Base-by-base conservation (phyloP, 306 rosid genomes). In the Inga oerstediana region DNA sequence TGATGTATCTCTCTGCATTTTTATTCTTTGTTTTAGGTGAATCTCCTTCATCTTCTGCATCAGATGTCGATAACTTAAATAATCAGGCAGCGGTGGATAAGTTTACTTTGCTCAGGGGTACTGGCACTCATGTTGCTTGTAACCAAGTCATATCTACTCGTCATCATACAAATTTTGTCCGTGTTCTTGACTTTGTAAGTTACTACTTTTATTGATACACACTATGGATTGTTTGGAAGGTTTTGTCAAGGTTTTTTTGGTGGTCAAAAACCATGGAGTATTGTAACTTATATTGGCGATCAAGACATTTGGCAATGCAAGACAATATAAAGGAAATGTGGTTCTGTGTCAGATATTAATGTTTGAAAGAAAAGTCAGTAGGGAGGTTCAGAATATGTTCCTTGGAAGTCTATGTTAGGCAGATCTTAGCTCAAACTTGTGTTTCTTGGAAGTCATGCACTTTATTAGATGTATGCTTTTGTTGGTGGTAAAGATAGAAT, bases 11-110 rank as follows among this genome's bases (percentile, higher is more conserved):
- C 39, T 6, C 59, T 77, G n/a, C 37, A 56, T 80, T 67, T 79
- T 77, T 19, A 71, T 62, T 80, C 22, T 72, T 45, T 41, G 70
- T 67, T 78, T 77, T 86, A 93, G 97, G 93, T 81, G 96, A 90
- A 77, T 91, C 91, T 75, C 97, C 95, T 79, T 93, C 94, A 62
- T 90, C 94, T 84, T 93, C 97, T 74, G 96, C 94, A 52, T 93
- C 96, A 66, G 97, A 93, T 86, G 81, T 91, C 19, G 97, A 90
- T 82, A 90, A 90, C 90, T 85, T 93, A 20, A 87, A 90, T 88
- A 89, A 85, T 84, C 97, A 88, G 65, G 86, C 74, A 71, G 81
- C 82, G 32, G 79, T 35, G 34, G 93, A 90, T 84, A 93, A 77
- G 91, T 83, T 84, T 80, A 51, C 85, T 75, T 86, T 88, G 78